phyloP scores from a whole-genome alignment of 129 eudicot species.

The Pittosporum tobira region DNA sequence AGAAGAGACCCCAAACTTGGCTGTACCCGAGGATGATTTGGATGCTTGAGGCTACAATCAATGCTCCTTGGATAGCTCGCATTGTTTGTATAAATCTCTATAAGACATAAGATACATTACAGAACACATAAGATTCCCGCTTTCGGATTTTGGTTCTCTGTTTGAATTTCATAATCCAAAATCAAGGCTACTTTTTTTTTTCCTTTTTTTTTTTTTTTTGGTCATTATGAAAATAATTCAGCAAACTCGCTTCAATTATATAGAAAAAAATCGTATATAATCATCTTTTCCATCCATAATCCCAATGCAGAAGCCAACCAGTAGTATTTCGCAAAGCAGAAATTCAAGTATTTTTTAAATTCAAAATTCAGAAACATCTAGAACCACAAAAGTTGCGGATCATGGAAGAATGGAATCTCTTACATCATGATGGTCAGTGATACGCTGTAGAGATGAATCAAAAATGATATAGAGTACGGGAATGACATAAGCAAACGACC shows the following conservation, averaged over 20 bases:
- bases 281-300: not conserved
- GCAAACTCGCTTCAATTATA: not conserved
- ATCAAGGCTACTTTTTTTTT: not conserved
- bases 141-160: not conserved
- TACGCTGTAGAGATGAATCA: conserved; percentile 69
- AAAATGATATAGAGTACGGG: conserved; percentile 77
- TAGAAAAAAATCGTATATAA: not conserved
- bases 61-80: conserved; percentile 98
- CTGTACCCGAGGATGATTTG: conserved; percentile 92
- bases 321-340: no score
- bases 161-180: not conserved
- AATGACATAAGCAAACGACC: conserved; percentile 82
- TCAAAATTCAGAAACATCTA: not conserved
- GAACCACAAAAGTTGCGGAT: not conserved
- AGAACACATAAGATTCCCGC: not conserved
- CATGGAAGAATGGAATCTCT: conserved; percentile 22
- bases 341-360: no score
- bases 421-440: conserved; percentile 69
- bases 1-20: conserved; percentile 97
- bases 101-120: conserved; percentile 10
- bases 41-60: conserved; percentile 81
- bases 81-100: conserved; percentile 96
- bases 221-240: not conserved
- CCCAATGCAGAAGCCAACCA: not conserved
- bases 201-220: not conserved